Evolutionary conservation across 805 yeast species (phyloP), one percentile per base, ranked within the genome.

Genomic region (Candida ovalis): DNA sequence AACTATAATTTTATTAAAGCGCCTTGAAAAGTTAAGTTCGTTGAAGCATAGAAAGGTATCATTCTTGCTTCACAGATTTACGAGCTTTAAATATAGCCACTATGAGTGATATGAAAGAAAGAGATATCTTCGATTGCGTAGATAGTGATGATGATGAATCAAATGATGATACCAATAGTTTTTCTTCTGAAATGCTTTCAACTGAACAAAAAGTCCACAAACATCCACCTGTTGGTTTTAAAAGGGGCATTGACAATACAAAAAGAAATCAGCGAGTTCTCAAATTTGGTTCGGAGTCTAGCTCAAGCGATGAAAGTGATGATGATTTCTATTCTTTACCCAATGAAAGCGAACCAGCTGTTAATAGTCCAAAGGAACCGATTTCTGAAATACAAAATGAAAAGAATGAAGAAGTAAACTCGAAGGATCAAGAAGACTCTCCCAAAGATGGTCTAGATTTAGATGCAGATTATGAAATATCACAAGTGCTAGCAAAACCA

Each of bases 381-480:
- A 5, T 17, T 12, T 4, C 35, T 30, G 35, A 30, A 30, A 30
- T 30, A 30, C 27, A 19, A 12, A 21, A 21, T 13, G 27, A 37
- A 10, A 37, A 21, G 23, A 36, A 17, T 15, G 22, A 19, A 36
- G 19, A 3, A 17, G 23, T 17, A 21, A 36, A 19, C 23, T 3
- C 23, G 22, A 30, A 30, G 35, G n/a, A 30, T 30, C 6, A 4
- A 9, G 17, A 19, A 7, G 22, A 17, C 7, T n/a, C 19, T 5
- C 19, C 21, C 12, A 17, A 7, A 13, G 38, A 35, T 35, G 22
- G 22, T 17, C 38, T 38, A n/a, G 43, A 47, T 43, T 12, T 47
- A 19, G 47, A 47, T 18, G 40, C 45, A 15, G 50, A 47, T 19
- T 38, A 43, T 30, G 40, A 32, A 21, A 21, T 25, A 3, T 25